A percentile compares a stretch with the other conserved stretches of the same genome.
These are phyloP conservation scores for Penstemon barbatus DNA, from an alignment of 257 asterid species.

Conservation along the genomic window DNA sequence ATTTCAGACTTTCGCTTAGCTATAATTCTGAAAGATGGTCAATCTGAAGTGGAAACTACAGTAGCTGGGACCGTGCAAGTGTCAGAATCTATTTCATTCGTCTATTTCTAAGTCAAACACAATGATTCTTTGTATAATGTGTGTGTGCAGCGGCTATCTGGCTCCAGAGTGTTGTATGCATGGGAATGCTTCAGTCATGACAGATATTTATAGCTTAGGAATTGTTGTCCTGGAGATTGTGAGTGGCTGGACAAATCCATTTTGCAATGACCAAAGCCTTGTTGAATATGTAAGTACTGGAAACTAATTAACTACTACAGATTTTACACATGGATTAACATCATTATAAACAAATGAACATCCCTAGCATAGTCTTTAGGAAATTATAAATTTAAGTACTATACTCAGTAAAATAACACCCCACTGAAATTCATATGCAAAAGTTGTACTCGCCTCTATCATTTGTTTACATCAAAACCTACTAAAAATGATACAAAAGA, in stretches of 20 bases:
- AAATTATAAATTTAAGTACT: too few relatives aligned
- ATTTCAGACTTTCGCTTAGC: slow-evolving; percentile 28
- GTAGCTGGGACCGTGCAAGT: slow-evolving; percentile 7
- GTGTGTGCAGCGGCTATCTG: too few relatives aligned
- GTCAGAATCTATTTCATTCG: background rate
- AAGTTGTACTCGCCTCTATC: background rate
- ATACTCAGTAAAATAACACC: too few relatives aligned
- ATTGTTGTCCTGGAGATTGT: slow-evolving; percentile 25
- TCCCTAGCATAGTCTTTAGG: too few relatives aligned
- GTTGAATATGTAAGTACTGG: slow-evolving; percentile 23
- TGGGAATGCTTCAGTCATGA: slow-evolving; percentile 14
- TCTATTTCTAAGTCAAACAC: too few relatives aligned
- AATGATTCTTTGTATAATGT: too few relatives aligned
- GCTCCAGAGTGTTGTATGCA: background rate
- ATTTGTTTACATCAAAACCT: too few relatives aligned
- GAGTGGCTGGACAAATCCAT: slow-evolving; percentile 16
- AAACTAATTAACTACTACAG: background rate
- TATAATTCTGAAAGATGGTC: slow-evolving; percentile 7
- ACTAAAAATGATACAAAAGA: too few relatives aligned
- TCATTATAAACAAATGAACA: background rate
- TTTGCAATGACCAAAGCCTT: background rate
- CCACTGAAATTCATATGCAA: too few relatives aligned
- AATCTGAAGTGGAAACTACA: slow-evolving; percentile 2
- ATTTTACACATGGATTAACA: background rate
- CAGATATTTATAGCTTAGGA: slow-evolving; percentile 33